phyloP scores from a whole-genome alignment of 106 monocot genomes.

The Alisma plantagoaquatica region DNA sequence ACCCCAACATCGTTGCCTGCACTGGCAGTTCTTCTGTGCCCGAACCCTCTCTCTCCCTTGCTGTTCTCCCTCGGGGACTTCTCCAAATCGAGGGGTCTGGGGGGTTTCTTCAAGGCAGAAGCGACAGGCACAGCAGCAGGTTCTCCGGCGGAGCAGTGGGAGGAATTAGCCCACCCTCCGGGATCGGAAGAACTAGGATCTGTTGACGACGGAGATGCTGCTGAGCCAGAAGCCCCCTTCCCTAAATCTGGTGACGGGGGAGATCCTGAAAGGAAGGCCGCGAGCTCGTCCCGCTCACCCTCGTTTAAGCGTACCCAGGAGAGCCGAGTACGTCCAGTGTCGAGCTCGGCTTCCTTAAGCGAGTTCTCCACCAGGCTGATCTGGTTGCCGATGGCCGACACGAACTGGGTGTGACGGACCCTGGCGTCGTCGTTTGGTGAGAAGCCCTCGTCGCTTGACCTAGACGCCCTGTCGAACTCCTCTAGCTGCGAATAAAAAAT shows the following conservation, averaged over 20 bases:
- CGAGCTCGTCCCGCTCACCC: constrained; percentile 25
- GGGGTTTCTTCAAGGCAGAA: too few relatives aligned
- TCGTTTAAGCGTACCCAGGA: constrained; percentile 21
- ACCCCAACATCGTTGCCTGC: constrained; percentile 25
- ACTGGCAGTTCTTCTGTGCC: constrained; percentile 23
- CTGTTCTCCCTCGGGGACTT: background rate
- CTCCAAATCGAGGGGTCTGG: background rate
- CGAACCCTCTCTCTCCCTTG: constrained; percentile 12
- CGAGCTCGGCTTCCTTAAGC: constrained; percentile 9
- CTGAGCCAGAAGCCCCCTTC: background rate
- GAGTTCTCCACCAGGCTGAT: constrained; percentile 16
- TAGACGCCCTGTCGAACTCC: constrained; percentile 21
- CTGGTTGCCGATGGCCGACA: constrained; percentile 17
- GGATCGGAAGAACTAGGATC: too few relatives aligned
- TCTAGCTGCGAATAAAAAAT: constrained; percentile 18
- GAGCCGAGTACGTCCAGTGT: constrained; percentile 1
- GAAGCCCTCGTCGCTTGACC: background rate
- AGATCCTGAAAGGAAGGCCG: constrained; percentile 14
- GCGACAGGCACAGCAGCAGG: too few relatives aligned
- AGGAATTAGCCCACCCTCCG: too few relatives aligned
- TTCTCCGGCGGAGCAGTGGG: too few relatives aligned
- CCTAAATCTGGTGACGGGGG: background rate
- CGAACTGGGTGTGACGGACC: constrained; percentile 16
- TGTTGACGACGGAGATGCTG: too few relatives aligned
- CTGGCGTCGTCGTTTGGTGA: constrained; percentile 6